These are phyloP conservation scores for Aspergillus novofumigatus DNA, from an alignment of 2,329 filamentous ascomycete genomes.

Conservation along the genomic window DNA sequence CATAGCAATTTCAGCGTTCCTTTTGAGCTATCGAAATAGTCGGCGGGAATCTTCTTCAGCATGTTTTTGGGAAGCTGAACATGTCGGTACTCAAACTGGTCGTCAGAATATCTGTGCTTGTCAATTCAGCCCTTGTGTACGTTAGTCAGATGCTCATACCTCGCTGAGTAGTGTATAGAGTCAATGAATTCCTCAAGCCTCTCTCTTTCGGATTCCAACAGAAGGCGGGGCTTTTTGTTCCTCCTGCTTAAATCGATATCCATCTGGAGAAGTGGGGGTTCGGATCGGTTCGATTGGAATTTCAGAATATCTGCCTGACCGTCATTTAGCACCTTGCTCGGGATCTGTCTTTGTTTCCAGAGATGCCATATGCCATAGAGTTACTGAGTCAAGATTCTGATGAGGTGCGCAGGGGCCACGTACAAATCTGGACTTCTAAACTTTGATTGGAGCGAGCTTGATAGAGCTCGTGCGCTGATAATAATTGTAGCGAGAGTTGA, in stretches of 20 bases:
- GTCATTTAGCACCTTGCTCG: not conserved
- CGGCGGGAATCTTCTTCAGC: slow-evolving; percentile 93
- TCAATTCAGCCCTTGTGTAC: slow-evolving; percentile 14
- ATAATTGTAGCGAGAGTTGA: not conserved
- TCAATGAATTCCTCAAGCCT: slow-evolving; percentile 89
- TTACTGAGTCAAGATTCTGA: not conserved
- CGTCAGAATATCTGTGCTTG: slow-evolving; percentile 75
- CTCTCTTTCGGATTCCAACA: slow-evolving; percentile 76
- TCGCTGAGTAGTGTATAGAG: slow-evolving; percentile 88
- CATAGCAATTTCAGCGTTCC: slow-evolving; percentile 93
- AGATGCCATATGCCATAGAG: not conserved
- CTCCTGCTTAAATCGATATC: slow-evolving; percentile 76
- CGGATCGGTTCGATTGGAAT: not conserved
- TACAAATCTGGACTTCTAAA: not conserved
- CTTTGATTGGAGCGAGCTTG: not conserved
- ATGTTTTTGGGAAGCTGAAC: slow-evolving; percentile 97
- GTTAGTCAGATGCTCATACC: slow-evolving; percentile 51
- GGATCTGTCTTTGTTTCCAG: not conserved
- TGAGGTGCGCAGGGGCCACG: slow-evolving; percentile 1
- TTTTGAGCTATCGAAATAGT: slow-evolving; percentile 84
- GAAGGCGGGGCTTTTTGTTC: slow-evolving; percentile 76
- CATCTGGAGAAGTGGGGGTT: slow-evolving; percentile 22
- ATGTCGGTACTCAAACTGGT: slow-evolving; percentile 92
- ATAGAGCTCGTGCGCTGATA: not conserved
- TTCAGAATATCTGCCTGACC: not conserved